Base-by-base conservation (phyloP, 2,329 filamentous ascomycete species). In the Pestalotiopsis fici region DNA sequence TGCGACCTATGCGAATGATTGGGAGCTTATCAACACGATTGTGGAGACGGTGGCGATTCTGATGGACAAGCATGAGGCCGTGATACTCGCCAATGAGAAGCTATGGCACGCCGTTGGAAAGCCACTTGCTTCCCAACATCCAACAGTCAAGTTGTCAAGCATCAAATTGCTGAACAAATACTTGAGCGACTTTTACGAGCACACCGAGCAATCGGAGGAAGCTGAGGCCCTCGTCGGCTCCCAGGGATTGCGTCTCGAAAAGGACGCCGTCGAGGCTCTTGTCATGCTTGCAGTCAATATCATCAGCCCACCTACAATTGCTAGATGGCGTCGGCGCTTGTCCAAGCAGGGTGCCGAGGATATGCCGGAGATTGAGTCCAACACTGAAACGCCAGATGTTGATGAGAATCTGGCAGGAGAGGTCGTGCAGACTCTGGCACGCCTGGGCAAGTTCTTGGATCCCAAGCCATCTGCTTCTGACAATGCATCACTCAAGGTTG, bases 351-450 rank as follows among this genome's bases (percentile, higher is more conserved):
- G 63, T 18, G 56, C 55, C 3, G 65, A 47, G 6, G 27, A 61
- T 23, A 18, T 66, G 27, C 65, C 65, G 13, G n/a, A 60, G 9
- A 65, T 70, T 25, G 68, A 70, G 11, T 59, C 59, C 4, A 59
- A 65, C 57, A 25, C 47, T 61, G 15, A 60, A 63, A 28, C n/a
- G n/a, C 13, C 62, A 5, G 72, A 76, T 21, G 78, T 95, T 7
- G 90, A 91, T 18, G 91, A 96, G 74, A 86, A 89, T 11, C 83
- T 98, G n/a, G 93, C 93, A 1, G 85, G 88, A 55, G 93, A 97
- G 76, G 90, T 90, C 13, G 89, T 93, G 3, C 92, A 94, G 71
- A 94, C 97, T 70, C 83, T 97, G 43, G 86, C 95, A 47, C 97
- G 97, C 83, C 83, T 99, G 0, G 93, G 90, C 55, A 88, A 82